A percentile compares a stretch with the other conserved stretches of the same genome.
Conservation (phyloP, 2,329 filamentous ascomycete species). For the Tolypocladium cylindrosporum region DNA sequence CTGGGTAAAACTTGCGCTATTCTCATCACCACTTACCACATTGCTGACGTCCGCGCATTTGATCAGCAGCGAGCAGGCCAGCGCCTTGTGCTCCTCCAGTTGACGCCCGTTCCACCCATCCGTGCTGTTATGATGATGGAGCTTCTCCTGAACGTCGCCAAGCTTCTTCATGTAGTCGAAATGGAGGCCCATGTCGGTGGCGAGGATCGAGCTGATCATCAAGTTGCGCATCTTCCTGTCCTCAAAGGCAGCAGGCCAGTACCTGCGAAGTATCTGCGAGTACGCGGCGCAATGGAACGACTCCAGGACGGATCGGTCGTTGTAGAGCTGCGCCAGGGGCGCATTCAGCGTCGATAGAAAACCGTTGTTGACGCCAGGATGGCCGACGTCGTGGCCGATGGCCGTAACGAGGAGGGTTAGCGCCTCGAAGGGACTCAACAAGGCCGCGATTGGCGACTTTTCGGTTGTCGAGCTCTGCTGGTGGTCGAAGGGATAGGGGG, state of each 20-base stretch:
- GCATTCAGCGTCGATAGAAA: slow-evolving; percentile 89
- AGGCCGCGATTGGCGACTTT: slow-evolving; percentile 57
- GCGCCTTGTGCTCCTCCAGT: slow-evolving; percentile 63
- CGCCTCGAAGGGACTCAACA: slow-evolving; percentile 80
- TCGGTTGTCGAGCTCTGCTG: slow-evolving; percentile 17
- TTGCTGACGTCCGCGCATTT: slow-evolving; percentile 99
- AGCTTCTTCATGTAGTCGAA: slow-evolving; percentile 94
- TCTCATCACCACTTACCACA: slow-evolving; percentile 54
- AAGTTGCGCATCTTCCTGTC: slow-evolving; percentile 72
- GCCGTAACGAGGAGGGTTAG: slow-evolving; percentile 85
- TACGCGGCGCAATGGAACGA: slow-evolving; percentile 97
- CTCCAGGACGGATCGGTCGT: slow-evolving; percentile 91
- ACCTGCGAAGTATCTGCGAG: slow-evolving; percentile 83
- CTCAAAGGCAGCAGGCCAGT: slow-evolving; percentile 80
- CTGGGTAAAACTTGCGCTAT: no score
- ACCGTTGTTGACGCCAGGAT: slow-evolving; percentile 96
- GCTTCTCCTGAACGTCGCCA: slow-evolving; percentile 67
- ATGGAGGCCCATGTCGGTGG: slow-evolving; percentile 95
- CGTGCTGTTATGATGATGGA: slow-evolving; percentile 54
- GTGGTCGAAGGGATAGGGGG: slow-evolving; percentile 46
- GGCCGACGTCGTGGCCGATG: slow-evolving; percentile 96
- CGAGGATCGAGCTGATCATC: slow-evolving; percentile 95
- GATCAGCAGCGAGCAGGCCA: slow-evolving; percentile 86
- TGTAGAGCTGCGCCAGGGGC: slow-evolving; percentile 89
- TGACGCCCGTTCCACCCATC: slow-evolving; percentile 71